phyloP scores from a whole-genome alignment of 2,329 filamentous ascomycete species.

The Ascochyta rabiei region DNA sequence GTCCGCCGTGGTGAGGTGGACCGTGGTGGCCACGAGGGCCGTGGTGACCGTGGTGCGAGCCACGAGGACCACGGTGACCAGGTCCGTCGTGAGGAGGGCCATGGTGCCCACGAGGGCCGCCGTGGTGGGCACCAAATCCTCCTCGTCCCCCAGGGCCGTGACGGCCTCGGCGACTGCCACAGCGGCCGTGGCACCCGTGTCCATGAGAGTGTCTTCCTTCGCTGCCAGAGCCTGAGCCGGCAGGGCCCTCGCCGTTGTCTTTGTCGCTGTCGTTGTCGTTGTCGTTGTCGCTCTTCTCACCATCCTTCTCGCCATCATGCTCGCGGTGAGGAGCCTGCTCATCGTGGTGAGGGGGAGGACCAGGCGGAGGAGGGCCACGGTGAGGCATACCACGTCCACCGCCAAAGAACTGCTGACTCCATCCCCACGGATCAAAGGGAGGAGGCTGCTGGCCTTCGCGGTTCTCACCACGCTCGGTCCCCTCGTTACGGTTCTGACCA shows the following conservation, averaged over 20 bases:
- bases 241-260: constrained; percentile 40
- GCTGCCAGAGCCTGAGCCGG: constrained; percentile 35
- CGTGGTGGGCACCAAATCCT: constrained; percentile 26
- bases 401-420: constrained; percentile 40
- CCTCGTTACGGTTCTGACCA: constrained; percentile 41
- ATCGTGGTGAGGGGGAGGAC: constrained; percentile 22
- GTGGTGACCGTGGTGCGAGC: constrained; percentile 24
- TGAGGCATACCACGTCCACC: constrained; percentile 34
- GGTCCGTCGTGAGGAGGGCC: constrained; percentile 7
- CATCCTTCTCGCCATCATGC: constrained; percentile 20
- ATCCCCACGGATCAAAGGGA: constrained; percentile 42
- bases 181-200: constrained; percentile 28
- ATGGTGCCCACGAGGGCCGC: constrained; percentile 7
- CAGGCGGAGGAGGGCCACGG: constrained; percentile 38
- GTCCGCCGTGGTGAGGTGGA: constrained; percentile 19
- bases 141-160: constrained; percentile 31
- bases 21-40: constrained; percentile 9
- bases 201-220: constrained; percentile 27
- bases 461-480: constrained; percentile 30
- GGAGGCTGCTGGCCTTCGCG: constrained; percentile 26
- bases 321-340: constrained; percentile 14
- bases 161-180: constrained; percentile 28
- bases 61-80: constrained; percentile 4
- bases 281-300: constrained; percentile 25
- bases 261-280: constrained; percentile 30